Percentiles rank a stretch among this genome's conserved stretches.
phyloP scores from a whole-genome alignment of 1,284 basidiomycete genomes.

The Ustilago trichophora region DNA sequence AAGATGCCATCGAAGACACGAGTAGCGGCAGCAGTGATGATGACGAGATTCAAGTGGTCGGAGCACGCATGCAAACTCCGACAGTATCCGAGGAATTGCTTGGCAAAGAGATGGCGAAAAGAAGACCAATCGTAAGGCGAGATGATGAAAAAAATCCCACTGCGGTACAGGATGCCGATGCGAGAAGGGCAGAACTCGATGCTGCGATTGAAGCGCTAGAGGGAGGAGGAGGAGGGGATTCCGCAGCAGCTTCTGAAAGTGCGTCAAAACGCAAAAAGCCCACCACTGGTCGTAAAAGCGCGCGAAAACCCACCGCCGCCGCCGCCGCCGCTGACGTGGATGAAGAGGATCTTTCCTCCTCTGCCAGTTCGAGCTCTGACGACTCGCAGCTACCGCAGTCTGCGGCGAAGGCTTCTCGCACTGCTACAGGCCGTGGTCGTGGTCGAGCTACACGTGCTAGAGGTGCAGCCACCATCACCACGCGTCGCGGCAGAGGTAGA shows the following conservation, averaged over 20 bases:
- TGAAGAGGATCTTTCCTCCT: slow-evolving; percentile 10
- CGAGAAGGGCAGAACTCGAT: slow-evolving; percentile 30
- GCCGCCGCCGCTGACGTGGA: not conserved
- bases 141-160: slow-evolving; percentile 12
- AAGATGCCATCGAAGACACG: too few relatives aligned
- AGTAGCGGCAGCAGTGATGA: slow-evolving; percentile 26
- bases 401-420: not conserved
- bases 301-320: too few relatives aligned
- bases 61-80: slow-evolving; percentile 24
- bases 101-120: slow-evolving; percentile 55
- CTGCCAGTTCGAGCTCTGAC: not conserved
- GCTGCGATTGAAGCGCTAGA: slow-evolving; percentile 45
- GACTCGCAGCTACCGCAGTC: too few relatives aligned
- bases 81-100: slow-evolving; percentile 47
- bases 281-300: not conserved
- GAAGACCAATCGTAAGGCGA: slow-evolving; percentile 43
- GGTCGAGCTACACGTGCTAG: not conserved
- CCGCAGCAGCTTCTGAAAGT: too few relatives aligned
- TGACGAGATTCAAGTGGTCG: slow-evolving; percentile 33
- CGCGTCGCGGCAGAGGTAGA: not conserved
- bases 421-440: not conserved
- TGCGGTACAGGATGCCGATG: not conserved
- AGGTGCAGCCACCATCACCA: not conserved
- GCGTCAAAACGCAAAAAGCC: slow-evolving; percentile 19
- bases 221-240: too few relatives aligned